These are phyloP conservation scores for Stephania japonica DNA, from an alignment of 164 flowering plant genomes.

Conservation along the genomic window DNA sequence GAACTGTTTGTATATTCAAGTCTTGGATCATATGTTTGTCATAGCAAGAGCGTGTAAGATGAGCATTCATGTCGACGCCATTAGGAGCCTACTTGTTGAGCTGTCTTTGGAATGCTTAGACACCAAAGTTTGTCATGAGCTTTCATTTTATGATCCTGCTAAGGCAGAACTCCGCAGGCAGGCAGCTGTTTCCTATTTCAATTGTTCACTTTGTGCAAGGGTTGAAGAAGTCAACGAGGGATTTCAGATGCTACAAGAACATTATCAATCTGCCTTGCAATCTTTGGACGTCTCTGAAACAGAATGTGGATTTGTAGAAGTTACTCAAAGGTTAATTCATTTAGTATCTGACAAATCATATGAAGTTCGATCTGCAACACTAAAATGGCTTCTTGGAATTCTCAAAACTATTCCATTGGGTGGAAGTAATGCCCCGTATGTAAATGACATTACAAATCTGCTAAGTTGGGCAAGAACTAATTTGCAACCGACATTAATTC, in stretches of 20 bases:
- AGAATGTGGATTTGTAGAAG: constrained; percentile 23
- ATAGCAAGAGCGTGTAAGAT: constrained; percentile 44
- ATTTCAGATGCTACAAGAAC: constrained; percentile 18
- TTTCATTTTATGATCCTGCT: constrained; percentile 67
- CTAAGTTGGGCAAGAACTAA: constrained; percentile 42
- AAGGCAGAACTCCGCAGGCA: constrained; percentile 61
- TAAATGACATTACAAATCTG: constrained; percentile 22
- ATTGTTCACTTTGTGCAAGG: constrained; percentile 47
- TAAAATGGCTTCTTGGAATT: constrained; percentile 69
- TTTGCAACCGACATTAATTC: constrained; percentile 52
- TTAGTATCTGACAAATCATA: constrained; percentile 62
- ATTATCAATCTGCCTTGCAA: constrained; percentile 19
- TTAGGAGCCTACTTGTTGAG: constrained; percentile 51
- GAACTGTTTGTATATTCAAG: constrained; percentile 47
- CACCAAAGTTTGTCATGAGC: constrained; percentile 27
- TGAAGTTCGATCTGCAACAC: constrained; percentile 80
- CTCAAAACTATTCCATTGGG: constrained; percentile 34
- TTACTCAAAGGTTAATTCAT: constrained; percentile 43
- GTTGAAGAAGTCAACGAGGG: constrained; percentile 31
- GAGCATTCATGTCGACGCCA: constrained; percentile 29
- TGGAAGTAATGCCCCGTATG: constrained; percentile 12
- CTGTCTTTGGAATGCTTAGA: constrained; percentile 60
- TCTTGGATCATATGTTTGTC: constrained; percentile 69
- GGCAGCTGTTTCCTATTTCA: constrained; percentile 67
- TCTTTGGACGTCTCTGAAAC: constrained; percentile 19